These are phyloP conservation scores for Alternaria hordeiaustralica DNA, from an alignment of 2,329 filamentous ascomycete species.

Conservation along the genomic window DNA sequence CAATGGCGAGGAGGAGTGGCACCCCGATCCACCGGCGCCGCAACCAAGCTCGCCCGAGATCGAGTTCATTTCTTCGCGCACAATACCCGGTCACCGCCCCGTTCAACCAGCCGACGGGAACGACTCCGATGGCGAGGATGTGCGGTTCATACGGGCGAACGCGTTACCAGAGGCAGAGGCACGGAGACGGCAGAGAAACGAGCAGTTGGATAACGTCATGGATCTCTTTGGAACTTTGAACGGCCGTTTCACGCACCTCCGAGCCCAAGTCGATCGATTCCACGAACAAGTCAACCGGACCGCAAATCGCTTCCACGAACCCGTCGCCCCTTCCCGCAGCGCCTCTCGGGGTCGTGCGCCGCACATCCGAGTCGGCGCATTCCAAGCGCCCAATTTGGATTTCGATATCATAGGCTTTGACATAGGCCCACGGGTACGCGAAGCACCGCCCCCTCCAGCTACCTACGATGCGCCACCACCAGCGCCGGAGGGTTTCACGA, in stretches of 20 bases:
- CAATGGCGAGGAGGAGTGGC: constrained; percentile 32
- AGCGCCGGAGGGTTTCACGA: constrained; percentile 78
- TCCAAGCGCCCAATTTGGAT: constrained; percentile 40
- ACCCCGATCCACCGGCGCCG: constrained; percentile 30
- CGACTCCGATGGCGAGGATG: constrained; percentile 35
- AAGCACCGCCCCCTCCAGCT: constrained; percentile 36
- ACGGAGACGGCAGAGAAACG: constrained; percentile 15
- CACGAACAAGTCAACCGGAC: constrained; percentile 25
- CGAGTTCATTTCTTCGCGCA: constrained; percentile 53
- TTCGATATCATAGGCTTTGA: constrained; percentile 55
- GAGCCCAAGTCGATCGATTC: constrained; percentile 29
- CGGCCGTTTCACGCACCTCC: constrained; percentile 27
- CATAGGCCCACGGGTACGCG: constrained; percentile 41
- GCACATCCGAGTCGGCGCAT: constrained; percentile 30
- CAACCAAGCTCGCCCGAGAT: constrained; percentile 54
- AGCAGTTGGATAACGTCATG: constrained; percentile 26
- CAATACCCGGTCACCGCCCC: constrained; percentile 28
- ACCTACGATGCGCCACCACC: constrained; percentile 70
- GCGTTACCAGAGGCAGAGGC: constrained; percentile 29
- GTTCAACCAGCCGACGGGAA: constrained; percentile 1
- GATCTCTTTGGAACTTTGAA: constrained; percentile 26
- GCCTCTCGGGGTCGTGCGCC: constrained; percentile 13
- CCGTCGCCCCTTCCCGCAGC: constrained; percentile 22
- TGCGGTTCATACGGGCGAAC: constrained; percentile 38
- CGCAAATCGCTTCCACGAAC: constrained; percentile 17